Base-by-base conservation (phyloP, 129 eudicot species). In the Glebionis coronaria region DNA sequence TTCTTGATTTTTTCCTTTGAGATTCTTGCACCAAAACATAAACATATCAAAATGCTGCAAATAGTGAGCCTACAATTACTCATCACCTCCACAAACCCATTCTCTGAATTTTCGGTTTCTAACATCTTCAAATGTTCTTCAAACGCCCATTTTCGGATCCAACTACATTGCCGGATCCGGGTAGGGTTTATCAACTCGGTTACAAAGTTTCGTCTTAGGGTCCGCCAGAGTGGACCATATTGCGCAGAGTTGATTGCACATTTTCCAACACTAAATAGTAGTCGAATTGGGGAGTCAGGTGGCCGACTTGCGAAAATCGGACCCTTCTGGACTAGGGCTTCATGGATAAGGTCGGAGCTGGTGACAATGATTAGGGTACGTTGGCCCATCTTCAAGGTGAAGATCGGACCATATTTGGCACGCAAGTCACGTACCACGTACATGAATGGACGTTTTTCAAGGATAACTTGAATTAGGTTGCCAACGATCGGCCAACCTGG, bases 301-400 rank as follows among this genome's bases (percentile, higher is more conserved):
- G 98, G 98, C n/a, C 97, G 83, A 78, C 95, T 88, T 0, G 97
- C 95, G 10, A 93, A 86, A 3, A 74, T 15, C 3, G 96, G 78
- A 2, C 97, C 98, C 62, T 80, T 84, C 49, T 82, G 86, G 12
- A 93, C 98, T 1, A 93, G 80, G 28, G 98, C 98, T 78, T 93
- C 97, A 56, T 93, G 97, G 60, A 88, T 93, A 29, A 93, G 95
- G 28, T 93, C 98, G 0, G 98, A 77, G 80, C 95, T 86, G 0
- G 97, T 88, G 29, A 93, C 69, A 9, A 93, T 78, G 35, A 93
- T 61, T 9, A 93, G 68, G 44, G 98, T 93, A 2, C 96, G 84
- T 61, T 93, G 98, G 50, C 98, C 98, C 98, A 93, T 93, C 60
- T 93, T 81, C 96, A 93, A 79, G 76, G 95, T 93, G 81, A 93